phyloP scores from a whole-genome alignment of 495 filamentous ascomycete genomes.

The Acidomyces sp. region DNA sequence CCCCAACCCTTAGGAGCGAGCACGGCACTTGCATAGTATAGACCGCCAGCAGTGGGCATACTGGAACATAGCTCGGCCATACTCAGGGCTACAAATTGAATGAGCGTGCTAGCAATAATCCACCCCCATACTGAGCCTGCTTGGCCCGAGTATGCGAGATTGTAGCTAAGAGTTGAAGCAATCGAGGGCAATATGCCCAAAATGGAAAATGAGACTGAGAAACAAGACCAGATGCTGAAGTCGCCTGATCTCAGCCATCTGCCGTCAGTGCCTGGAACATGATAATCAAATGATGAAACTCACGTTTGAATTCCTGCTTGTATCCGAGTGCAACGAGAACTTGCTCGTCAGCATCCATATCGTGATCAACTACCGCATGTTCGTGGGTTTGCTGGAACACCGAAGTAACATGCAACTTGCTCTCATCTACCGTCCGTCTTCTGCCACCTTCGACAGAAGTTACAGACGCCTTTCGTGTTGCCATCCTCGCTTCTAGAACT shows the following conservation, averaged over 20 bases:
- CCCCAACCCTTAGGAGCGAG: conserved; percentile 10
- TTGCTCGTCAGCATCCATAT: conserved; percentile 5
- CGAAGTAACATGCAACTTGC: conserved; percentile 4
- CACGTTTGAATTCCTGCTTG: conserved; percentile 12
- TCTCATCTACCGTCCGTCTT: conserved; percentile 7
- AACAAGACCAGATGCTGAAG: conserved; percentile 15
- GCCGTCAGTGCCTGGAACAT: too few species aligned
- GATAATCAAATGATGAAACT: too few species aligned
- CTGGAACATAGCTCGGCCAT: conserved; percentile 10
- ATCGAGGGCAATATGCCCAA: conserved; percentile 9
- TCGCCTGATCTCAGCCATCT: conserved; percentile 4
- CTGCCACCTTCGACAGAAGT: neutral
- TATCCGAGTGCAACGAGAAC: conserved; percentile 6
- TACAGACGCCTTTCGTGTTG: too few species aligned
- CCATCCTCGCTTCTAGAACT: too few species aligned
- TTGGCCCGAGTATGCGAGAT: conserved; percentile 8
- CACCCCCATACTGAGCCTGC: conserved; percentile 12
- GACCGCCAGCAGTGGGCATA: conserved; percentile 9
- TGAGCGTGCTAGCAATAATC: conserved; percentile 9
- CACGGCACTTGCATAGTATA: conserved; percentile 10
- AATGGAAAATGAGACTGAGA: conserved; percentile 9
- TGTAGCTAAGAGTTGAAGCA: conserved; percentile 6
- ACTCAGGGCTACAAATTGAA: conserved; percentile 11
- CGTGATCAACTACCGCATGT: conserved; percentile 9
- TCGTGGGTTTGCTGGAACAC: conserved; percentile 3